A percentile compares a stretch with the other conserved stretches of the same genome.
phyloP scores from a whole-genome alignment of 148 eudicot genomes.

The Diospyros kaki region DNA sequence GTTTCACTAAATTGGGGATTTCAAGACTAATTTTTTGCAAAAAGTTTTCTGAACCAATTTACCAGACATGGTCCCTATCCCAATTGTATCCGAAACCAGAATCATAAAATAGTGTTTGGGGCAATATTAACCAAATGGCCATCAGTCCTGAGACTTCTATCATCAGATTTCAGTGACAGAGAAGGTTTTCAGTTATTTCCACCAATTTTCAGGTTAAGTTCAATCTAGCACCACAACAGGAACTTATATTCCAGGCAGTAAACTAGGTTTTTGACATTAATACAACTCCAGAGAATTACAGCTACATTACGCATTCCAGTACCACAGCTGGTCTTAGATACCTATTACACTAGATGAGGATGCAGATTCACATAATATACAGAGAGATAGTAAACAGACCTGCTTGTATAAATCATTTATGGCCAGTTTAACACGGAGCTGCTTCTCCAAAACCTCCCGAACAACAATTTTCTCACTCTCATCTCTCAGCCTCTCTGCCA shows the following conservation, averaged over 20 bases:
- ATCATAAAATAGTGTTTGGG: no score
- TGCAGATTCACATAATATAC: not conserved
- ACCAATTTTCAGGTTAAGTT: not conserved
- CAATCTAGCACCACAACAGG: not conserved
- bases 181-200: not conserved
- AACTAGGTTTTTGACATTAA: not conserved
- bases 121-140: no score
- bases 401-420: conserved; percentile 53
- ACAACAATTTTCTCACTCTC: conserved; percentile 69
- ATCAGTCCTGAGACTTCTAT: not conserved
- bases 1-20: no score
- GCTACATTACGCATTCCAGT: not conserved
- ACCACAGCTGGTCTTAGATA: not conserved
- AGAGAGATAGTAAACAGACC: conserved; percentile 31
- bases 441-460: conserved; percentile 69
- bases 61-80: no score
- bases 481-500: conserved; percentile 93
- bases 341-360: not conserved
- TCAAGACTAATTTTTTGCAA: no score
- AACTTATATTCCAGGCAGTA: no score
- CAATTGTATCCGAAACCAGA: no score
- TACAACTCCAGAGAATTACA: conserved; percentile 1
- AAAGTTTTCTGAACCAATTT: no score
- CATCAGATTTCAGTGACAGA: not conserved
- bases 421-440: conserved; percentile 45